These are phyloP conservation scores for Daldinia caldariorum DNA, from an alignment of 495 filamentous ascomycete species.

Conservation along the genomic window DNA sequence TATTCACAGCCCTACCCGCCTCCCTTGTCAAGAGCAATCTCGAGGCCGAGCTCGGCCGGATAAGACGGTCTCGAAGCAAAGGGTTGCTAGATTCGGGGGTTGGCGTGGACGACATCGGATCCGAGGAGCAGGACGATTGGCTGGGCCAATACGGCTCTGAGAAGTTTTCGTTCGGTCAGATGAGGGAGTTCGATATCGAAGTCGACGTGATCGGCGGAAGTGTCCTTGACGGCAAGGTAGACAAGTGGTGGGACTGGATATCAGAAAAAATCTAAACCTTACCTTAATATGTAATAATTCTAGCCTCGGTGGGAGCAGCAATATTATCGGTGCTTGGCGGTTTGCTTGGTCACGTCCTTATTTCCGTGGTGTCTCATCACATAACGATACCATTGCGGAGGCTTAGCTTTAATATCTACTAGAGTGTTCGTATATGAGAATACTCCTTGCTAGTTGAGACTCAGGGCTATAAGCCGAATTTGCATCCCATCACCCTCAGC, in stretches of 20 bases:
- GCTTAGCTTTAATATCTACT: neutral
- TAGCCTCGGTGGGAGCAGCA: neutral
- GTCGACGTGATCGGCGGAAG: conserved; percentile 84
- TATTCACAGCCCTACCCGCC: conserved; percentile 91
- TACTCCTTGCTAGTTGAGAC: neutral
- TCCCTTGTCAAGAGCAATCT: conserved; percentile 77
- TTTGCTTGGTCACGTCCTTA: neutral
- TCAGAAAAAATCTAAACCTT: conserved; percentile 49
- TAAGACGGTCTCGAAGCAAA: conserved; percentile 79
- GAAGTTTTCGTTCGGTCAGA: conserved; percentile 78
- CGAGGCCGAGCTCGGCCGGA: conserved; percentile 82
- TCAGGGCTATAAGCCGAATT: neutral
- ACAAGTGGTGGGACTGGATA: conserved; percentile 92
- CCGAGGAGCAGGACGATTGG: conserved; percentile 80
- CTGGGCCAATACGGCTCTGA: conserved; percentile 81
- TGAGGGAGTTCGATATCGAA: conserved; percentile 82
- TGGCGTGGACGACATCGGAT: conserved; percentile 62
- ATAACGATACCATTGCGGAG: neutral
- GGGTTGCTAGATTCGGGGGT: conserved; percentile 81
- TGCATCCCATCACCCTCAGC: neutral
- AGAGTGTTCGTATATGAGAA: neutral
- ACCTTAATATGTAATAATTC: neutral
- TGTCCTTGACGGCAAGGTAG: conserved; percentile 75
- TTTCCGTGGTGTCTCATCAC: neutral
- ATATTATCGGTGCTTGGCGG: neutral